Percentiles rank a stretch among this genome's conserved stretches.
Conservation (phyloP, 2,329 filamentous ascomycete species). For the Claviceps fusiformis region DNA sequence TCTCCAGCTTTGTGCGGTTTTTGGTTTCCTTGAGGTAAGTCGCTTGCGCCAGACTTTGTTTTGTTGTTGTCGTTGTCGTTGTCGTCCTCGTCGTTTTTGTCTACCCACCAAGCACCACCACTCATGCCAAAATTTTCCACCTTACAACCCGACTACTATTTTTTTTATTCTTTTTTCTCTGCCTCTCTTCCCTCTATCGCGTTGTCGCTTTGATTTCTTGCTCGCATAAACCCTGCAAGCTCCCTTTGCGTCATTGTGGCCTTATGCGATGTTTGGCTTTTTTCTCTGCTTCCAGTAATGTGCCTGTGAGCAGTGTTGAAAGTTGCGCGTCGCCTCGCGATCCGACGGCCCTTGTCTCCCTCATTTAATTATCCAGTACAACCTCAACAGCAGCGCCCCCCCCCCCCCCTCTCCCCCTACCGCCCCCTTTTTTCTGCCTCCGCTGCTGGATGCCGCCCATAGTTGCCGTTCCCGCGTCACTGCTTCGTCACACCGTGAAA, state of each 20-base stretch:
- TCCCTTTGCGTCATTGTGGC: background rate
- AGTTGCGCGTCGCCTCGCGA: background rate
- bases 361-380: background rate
- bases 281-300: background rate
- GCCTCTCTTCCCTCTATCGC: too few relatives aligned
- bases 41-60: conserved; percentile 3
- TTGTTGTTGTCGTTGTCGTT: background rate
- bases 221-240: background rate
- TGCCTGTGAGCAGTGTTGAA: background rate
- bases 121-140: conserved; percentile 2
- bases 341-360: background rate
- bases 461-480: background rate
- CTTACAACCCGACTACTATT: background rate
- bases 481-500: background rate
- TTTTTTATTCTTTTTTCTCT: background rate
- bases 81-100: background rate
- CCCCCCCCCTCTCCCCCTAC: background rate
- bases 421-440: background rate
- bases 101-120: background rate
- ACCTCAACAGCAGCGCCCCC: background rate
- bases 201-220: background rate
- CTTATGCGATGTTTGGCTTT: background rate
- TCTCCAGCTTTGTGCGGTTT: background rate
- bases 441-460: background rate
- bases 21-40: conserved; percentile 7